These are phyloP conservation scores for Intubia oerlemansii DNA, from an alignment of 2,329 filamentous ascomycete species.

Conservation along the genomic window DNA sequence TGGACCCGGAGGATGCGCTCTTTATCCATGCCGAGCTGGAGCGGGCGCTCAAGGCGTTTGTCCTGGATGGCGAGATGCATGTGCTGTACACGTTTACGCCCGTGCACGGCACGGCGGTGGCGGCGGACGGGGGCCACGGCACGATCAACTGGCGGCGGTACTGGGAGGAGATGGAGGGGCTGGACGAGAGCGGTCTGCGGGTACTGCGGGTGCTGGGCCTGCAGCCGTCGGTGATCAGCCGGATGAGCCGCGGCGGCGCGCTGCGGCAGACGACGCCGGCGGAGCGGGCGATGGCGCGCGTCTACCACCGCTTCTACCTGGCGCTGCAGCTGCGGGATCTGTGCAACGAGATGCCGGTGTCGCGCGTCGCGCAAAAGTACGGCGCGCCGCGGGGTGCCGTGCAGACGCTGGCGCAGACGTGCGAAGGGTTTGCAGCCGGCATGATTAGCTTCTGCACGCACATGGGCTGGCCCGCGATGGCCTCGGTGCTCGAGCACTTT, in stretches of 20 bases:
- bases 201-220: slow-evolving; percentile 48
- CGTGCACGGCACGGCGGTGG: slow-evolving; percentile 29
- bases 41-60: slow-evolving; percentile 47
- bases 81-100: slow-evolving; percentile 60
- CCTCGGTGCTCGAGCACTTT: slow-evolving; percentile 54
- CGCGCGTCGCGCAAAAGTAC: slow-evolving; percentile 49
- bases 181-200: slow-evolving; percentile 51
- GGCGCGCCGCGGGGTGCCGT: slow-evolving; percentile 47
- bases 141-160: slow-evolving; percentile 53
- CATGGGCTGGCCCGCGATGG: slow-evolving; percentile 56
- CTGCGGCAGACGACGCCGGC: slow-evolving; percentile 40
- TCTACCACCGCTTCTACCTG: slow-evolving; percentile 53
- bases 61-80: slow-evolving; percentile 67
- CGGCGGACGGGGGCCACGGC: too few relatives aligned
- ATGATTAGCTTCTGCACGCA: slow-evolving; percentile 63
- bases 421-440: slow-evolving; percentile 57
- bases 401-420: slow-evolving; percentile 52
- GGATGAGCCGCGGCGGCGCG: slow-evolving; percentile 44
- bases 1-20: slow-evolving; percentile 53
- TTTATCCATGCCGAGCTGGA: slow-evolving; percentile 51
- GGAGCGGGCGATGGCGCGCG: slow-evolving; percentile 36
- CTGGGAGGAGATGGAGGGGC: slow-evolving; percentile 43
- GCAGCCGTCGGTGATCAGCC: slow-evolving; percentile 43
- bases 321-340: slow-evolving; percentile 60
- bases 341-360: slow-evolving; percentile 54